phyloP scores from a whole-genome alignment of 2,329 filamentous ascomycete genomes.

The Fusarium torreyae region DNA sequence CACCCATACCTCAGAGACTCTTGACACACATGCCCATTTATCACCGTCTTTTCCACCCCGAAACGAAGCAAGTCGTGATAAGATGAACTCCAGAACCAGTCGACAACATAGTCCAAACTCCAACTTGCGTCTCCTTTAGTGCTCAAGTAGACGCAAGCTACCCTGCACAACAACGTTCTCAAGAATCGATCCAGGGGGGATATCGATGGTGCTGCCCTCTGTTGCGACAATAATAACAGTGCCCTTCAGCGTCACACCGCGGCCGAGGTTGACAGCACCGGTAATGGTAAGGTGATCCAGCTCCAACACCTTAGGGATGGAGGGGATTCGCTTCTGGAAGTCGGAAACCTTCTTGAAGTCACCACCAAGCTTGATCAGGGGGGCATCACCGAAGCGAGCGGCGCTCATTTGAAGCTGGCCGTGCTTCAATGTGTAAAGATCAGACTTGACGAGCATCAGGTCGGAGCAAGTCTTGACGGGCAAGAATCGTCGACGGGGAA shows the following conservation, averaged over 20 bases:
- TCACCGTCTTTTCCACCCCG: slow-evolving; percentile 17
- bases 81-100: slow-evolving; percentile 20
- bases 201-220: slow-evolving; percentile 97
- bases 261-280: slow-evolving; percentile 95
- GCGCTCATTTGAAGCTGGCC: slow-evolving; percentile 98
- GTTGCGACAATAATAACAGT: slow-evolving; percentile 99
- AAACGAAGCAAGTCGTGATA: slow-evolving; percentile 20
- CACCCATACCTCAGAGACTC: neutral
- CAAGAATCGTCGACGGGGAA: slow-evolving; percentile 96
- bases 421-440: slow-evolving; percentile 98
- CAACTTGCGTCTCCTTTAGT: slow-evolving; percentile 59
- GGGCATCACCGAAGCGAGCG: slow-evolving; percentile 95
- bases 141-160: slow-evolving; percentile 83
- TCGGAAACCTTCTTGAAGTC: slow-evolving; percentile 99
- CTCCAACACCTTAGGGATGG: slow-evolving; percentile 92
- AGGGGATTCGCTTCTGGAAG: slow-evolving; percentile 89
- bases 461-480: slow-evolving; percentile 99
- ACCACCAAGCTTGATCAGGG: slow-evolving; percentile 97
- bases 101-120: slow-evolving; percentile 15
- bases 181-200: slow-evolving; percentile 94
- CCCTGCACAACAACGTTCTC: slow-evolving; percentile 99
- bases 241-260: slow-evolving; percentile 95
- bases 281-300: slow-evolving; percentile 97
- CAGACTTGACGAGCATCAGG: slow-evolving; percentile 99
- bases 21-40: slow-evolving; percentile 5